Evolutionary conservation across 164 flowering plant species (phyloP).

Genomic region (Stephania yunnanensis): DNA sequence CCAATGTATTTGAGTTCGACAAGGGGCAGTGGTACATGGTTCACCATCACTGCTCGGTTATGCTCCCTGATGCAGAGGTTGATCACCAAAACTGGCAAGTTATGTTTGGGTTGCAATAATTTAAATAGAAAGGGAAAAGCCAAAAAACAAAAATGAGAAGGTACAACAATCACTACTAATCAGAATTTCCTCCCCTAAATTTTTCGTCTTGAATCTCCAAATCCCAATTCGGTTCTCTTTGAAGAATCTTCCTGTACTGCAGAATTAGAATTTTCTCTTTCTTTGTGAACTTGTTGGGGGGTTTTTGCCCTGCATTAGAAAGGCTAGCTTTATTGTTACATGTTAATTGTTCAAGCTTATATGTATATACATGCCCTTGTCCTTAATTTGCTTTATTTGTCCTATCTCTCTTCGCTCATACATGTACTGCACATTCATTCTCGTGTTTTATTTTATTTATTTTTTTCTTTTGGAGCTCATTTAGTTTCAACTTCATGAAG

Average conservation of each 20-base stretch:
- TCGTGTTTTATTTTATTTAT: no score
- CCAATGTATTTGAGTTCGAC: conserved; percentile 80
- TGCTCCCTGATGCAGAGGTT: conserved; percentile 33
- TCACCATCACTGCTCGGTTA: conserved; percentile 78
- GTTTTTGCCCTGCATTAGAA: background rate
- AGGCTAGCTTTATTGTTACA: background rate
- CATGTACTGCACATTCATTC: no score
- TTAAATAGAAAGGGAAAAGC: background rate
- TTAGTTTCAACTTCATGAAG: no score
- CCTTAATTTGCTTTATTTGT: background rate
- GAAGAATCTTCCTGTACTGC: background rate
- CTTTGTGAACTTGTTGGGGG: background rate
- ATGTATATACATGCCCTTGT: conserved; percentile 1
- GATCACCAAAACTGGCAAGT: conserved; percentile 35
- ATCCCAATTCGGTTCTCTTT: background rate
- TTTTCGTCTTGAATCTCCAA: background rate
- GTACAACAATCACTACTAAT: background rate
- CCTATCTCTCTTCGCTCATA: background rate
- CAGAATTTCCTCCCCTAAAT: background rate
- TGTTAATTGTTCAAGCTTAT: background rate
- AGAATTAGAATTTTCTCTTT: background rate
- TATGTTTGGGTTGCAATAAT: background rate
- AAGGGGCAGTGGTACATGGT: conserved; percentile 83
- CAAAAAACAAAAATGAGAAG: background rate
- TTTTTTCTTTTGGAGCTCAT: no score